phyloP scores from a whole-genome alignment of 371 early-diverging fungal genomes.

The Rhizopus sp. region DNA sequence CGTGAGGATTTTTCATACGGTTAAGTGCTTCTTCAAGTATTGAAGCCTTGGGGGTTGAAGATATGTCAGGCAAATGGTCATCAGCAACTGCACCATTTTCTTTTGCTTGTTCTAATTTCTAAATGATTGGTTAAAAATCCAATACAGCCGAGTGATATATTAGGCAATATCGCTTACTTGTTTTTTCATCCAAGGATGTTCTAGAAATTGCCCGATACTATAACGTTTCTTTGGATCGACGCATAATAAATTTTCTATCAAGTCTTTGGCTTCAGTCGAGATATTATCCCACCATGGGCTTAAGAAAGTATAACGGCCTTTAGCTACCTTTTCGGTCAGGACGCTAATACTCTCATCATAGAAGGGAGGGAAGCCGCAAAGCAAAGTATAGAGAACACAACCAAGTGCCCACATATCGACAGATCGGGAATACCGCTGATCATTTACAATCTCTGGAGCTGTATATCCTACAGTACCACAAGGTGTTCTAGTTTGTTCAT shows the following conservation, averaged over 20 bases:
- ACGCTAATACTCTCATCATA: conserved; percentile 68
- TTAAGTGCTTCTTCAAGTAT: conserved; percentile 4
- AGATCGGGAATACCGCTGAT: conserved; percentile 79
- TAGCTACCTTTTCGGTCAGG: conserved; percentile 64
- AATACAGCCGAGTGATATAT: background rate
- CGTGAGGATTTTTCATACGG: background rate
- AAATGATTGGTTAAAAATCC: background rate
- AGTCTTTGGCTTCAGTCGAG: conserved; percentile 69
- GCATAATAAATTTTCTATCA: conserved; percentile 67
- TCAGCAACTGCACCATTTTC: background rate
- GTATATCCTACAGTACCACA: conserved; percentile 93
- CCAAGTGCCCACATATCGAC: conserved; percentile 96
- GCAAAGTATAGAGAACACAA: conserved; percentile 87
- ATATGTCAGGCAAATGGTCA: background rate
- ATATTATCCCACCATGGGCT: conserved; percentile 82
- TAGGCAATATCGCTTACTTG: conserved; percentile 18
- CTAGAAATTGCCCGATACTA: conserved; percentile 66
- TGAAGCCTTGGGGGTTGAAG: conserved; percentile 11
- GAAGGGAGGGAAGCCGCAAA: conserved; percentile 92
- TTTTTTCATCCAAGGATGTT: conserved; percentile 78
- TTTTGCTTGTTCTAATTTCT: conserved; percentile 11
- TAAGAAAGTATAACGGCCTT: conserved; percentile 67
- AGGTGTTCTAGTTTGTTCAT: conserved; percentile 86
- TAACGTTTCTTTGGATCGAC: conserved; percentile 57
- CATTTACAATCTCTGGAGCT: conserved; percentile 89